Evolutionary conservation across 2,329 filamentous ascomycete genomes (phyloP), one percentile per base, ranked within the genome.

Genomic region (Aspergillus candidus): DNA sequence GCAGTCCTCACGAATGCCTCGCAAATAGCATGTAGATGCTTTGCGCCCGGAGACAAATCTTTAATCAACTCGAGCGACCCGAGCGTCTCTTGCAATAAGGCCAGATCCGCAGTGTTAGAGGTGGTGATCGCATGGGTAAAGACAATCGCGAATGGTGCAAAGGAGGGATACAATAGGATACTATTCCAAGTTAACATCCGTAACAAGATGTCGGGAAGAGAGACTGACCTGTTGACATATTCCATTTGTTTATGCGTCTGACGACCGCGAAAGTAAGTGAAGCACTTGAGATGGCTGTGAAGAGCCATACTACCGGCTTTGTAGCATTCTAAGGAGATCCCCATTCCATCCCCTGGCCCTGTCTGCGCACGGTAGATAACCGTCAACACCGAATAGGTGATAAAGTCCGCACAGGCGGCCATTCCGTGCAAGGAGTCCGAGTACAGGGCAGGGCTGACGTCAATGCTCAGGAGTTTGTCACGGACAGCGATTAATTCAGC

Each of bases 51-150:
- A 2, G 55, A 57, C 4, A 57, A 43, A 0, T 46, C 45, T 29
- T 56, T 57, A 29, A 56, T 49, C 1, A 55, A 34, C 7, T 57
- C 49, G 7, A 57, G 35, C 4, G 54, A 56, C 4, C 40, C 40
- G 6, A 56, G 47, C 0, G 55, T 57, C 7, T 59, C 56, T 38
- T 59, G 52, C 4, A 60, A 42, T 1, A 60, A 49, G 27, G 44
- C 27, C 7, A 60, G 36, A 35, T 59, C 55, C 11, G 49, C 30
- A 7, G 43, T 34, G 35, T 40, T 56, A 3, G 56, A 47, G 4
- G 55, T 58, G 6, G 56, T 53, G 27, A 60, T 57, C 1, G 58
- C 58, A 40, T 60, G 58, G 4, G 55, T 57, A 40, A 60, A 60
- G 18, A 60, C 53, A 32, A 60, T 56, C 11, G 59, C 47, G 13